Evolutionary conservation across 2,329 filamentous ascomycete species (phyloP).

Genomic region (Westerdykella sp.): DNA sequence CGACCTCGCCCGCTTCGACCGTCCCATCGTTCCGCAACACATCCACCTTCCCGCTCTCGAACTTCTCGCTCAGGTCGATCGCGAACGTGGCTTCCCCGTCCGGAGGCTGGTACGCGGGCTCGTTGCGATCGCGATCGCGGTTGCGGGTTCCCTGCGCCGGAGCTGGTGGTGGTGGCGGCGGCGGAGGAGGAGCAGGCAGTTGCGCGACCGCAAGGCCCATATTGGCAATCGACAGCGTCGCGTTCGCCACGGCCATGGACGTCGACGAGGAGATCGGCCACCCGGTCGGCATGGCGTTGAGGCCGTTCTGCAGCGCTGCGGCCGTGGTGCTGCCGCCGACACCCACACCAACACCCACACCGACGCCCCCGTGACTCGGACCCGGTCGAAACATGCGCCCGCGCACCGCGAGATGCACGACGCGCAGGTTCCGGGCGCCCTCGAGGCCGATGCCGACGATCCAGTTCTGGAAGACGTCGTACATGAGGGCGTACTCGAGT

Average conservation of each 20-base stretch:
- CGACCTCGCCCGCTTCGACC: conserved; percentile 24
- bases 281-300: too few relatives aligned
- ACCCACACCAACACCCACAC: neutral
- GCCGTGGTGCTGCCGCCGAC: neutral
- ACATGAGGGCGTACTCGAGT: conserved; percentile 36
- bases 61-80: conserved; percentile 36
- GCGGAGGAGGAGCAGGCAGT: neutral
- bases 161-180: too few relatives aligned
- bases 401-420: conserved; percentile 29
- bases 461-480: conserved; percentile 37
- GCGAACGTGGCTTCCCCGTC: conserved; percentile 35
- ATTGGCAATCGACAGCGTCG: neutral
- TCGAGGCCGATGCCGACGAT: conserved; percentile 29
- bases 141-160: conserved; percentile 19
- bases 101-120: conserved; percentile 1
- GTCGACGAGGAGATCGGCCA: neutral
- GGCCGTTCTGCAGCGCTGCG: too few relatives aligned
- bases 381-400: conserved; percentile 29
- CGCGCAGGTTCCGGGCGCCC: conserved; percentile 24
- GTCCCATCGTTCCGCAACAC: conserved; percentile 32
- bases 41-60: conserved; percentile 23
- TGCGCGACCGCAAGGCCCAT: neutral
- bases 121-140: conserved; percentile 10
- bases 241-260: conserved; percentile 1
- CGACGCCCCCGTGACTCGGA: conserved; percentile 8